Evolutionary conservation across 805 yeast species (phyloP), one percentile per base, ranked within the genome.

Genomic region (Schizosaccharomyces octosporus): DNA sequence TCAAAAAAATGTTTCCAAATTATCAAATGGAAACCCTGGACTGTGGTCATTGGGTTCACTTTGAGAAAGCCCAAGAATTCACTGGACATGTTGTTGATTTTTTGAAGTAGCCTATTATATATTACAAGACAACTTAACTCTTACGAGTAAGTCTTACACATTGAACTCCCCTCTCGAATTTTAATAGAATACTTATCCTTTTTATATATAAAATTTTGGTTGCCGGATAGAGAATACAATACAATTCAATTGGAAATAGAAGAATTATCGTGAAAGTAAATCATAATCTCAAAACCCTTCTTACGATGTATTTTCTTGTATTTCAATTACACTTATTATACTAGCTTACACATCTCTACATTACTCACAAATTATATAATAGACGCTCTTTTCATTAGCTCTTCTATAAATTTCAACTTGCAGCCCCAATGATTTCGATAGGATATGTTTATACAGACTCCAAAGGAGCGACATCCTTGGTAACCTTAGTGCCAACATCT

Each of bases 401-500:
- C 13, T 24, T 45, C 51, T 45, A 45, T 19, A 45, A 7, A 19
- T 45, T 45, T 19, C 27, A 45, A 45, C 17, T n/a, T 45, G 27
- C 51, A n/a, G 41, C 41, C 41, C 41, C 41, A 36, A 36, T 36
- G 15, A 36, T 11, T 36, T 36, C 41, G 11, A 36, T 36, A 36
- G 41, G 41, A 36, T 36, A 45, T 24, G 32, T 31, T 57, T 57
- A 57, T 19, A 57, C 60, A 31, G 60, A 32, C n/a, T 27, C 60
- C 48, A 57, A 41, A 21, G 60, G 60, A 31, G 60, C 17, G 27
- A 41, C 48, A 24, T 57, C 60, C 60, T 57, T 57, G 60, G 17
- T 76, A 73, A 90, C 90, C 79, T 89, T 89, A 85, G 90, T 89
- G 79, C 96, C 97, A 76, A 95, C 87, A 78, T 93, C 95, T 76